A percentile compares a stretch with the other conserved stretches of the same genome.
phyloP scores from a whole-genome alignment of 2,329 filamentous ascomycete species.

The Grosmannia clavigera region DNA sequence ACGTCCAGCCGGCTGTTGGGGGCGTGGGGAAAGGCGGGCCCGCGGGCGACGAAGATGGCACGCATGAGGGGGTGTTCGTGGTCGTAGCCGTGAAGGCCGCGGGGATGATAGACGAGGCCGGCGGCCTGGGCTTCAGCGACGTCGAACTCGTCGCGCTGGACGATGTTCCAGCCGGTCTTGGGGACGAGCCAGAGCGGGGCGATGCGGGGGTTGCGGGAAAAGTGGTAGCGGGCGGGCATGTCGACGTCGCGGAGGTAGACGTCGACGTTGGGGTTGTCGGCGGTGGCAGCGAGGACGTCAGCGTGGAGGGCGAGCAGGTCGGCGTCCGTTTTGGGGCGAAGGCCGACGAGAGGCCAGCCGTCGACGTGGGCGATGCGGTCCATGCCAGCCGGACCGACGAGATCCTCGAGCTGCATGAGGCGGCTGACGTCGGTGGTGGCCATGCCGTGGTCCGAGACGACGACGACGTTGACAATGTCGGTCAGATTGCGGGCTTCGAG shows the following conservation, averaged over 20 bases:
- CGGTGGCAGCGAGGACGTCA: constrained; percentile 41
- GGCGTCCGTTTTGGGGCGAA: constrained; percentile 61
- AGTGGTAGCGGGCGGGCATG: constrained; percentile 91
- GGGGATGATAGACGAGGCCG: constrained; percentile 60
- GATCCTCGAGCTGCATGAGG: constrained; percentile 78
- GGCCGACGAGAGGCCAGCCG: constrained; percentile 85
- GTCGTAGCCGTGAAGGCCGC: constrained; percentile 88
- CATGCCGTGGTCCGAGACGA: constrained; percentile 99
- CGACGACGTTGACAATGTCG: constrained; percentile 77
- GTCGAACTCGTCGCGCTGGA: constrained; percentile 67
- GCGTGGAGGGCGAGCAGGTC: constrained; percentile 59
- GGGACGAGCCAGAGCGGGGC: constrained; percentile 92
- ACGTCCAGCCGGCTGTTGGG: constrained; percentile 66
- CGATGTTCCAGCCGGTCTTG: constrained; percentile 84
- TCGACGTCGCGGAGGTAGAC: constrained; percentile 76
- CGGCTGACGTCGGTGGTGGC: constrained; percentile 75
- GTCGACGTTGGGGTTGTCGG: constrained; percentile 58
- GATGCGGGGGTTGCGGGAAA: constrained; percentile 75
- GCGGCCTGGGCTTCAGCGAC: constrained; percentile 53
- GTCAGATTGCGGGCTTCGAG: constrained; percentile 75
- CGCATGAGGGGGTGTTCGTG: constrained; percentile 91
- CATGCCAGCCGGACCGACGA: constrained; percentile 38
- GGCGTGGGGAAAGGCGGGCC: constrained; percentile 80
- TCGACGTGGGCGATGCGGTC: constrained; percentile 70
- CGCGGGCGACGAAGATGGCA: constrained; percentile 84